A percentile compares a stretch with the other conserved stretches of the same genome.
Evolutionary conservation across 352 stramenopile genomes (phyloP).

Genomic region (Phytophthora quininea): DNA sequence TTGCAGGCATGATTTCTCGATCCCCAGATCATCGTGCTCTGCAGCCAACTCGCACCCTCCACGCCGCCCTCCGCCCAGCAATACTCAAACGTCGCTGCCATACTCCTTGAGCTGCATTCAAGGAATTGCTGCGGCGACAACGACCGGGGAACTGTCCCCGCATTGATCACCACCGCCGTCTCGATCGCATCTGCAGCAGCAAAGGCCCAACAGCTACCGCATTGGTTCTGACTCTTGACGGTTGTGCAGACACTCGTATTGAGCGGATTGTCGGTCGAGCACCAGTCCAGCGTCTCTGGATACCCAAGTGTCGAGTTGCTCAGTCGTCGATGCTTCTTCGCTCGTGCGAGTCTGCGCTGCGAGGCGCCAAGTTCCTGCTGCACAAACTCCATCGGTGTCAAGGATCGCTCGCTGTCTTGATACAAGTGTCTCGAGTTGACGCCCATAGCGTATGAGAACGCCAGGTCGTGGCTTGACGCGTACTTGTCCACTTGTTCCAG

Average conservation of each 20-base stretch:
- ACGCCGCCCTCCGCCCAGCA: slow-evolving; percentile 69
- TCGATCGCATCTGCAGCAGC: slow-evolving; percentile 81
- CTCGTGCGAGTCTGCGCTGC: slow-evolving; percentile 21
- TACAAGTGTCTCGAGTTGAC: slow-evolving; percentile 74
- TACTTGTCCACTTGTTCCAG: slow-evolving; percentile 69
- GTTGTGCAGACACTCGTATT: slow-evolving; percentile 70
- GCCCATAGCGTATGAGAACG: slow-evolving; percentile 69
- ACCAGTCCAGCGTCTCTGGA: slow-evolving; percentile 71
- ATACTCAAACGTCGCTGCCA: slow-evolving; percentile 78
- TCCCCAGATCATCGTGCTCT: slow-evolving; percentile 72
- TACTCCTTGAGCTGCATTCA: slow-evolving; percentile 71
- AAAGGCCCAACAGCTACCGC: slow-evolving; percentile 85
- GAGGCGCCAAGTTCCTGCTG: slow-evolving; percentile 57
- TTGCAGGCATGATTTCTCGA: slow-evolving; percentile 75
- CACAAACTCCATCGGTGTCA: slow-evolving; percentile 60
- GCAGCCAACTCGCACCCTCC: slow-evolving; percentile 57
- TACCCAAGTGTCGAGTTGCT: slow-evolving; percentile 31
- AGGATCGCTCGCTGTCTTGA: slow-evolving; percentile 43
- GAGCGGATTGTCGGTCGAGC: slow-evolving; percentile 66
- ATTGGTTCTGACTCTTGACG: slow-evolving; percentile 84
- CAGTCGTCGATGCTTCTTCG: slow-evolving; percentile 14
- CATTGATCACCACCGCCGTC: slow-evolving; percentile 62
- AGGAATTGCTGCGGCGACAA: slow-evolving; percentile 85
- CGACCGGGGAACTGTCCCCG: slow-evolving; percentile 45
- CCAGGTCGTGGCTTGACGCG: slow-evolving; percentile 39